These are phyloP conservation scores for Cnidoscolus chayamansa DNA, from an alignment of 441 rosid genomes.

Conservation along the genomic window DNA sequence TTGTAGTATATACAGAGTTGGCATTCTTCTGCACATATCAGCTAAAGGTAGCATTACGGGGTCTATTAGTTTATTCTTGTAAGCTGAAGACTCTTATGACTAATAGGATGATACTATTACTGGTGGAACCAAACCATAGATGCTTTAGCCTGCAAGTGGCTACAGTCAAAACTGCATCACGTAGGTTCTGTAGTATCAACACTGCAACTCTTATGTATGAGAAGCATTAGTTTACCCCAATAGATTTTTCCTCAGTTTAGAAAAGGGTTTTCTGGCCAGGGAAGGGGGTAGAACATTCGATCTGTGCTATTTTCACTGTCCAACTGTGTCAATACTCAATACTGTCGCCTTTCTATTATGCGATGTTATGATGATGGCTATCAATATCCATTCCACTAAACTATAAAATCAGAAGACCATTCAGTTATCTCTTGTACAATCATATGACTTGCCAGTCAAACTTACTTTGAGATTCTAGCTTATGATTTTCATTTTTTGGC, in stretches of 20 bases:
- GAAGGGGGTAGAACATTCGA: background rate
- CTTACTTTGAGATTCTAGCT: background rate
- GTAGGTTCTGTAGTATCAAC: background rate
- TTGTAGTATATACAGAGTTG: background rate
- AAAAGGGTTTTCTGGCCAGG: background rate
- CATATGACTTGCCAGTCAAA: background rate
- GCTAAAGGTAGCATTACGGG: background rate
- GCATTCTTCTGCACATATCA: background rate
- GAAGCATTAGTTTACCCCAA: background rate
- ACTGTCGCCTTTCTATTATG: background rate
- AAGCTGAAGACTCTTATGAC: constrained; percentile 2
- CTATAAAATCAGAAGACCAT: background rate
- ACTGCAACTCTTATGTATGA: background rate
- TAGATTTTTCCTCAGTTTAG: background rate
- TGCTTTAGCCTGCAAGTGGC: background rate
- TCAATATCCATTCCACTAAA: background rate
- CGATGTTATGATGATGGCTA: background rate
- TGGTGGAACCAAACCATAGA: background rate
- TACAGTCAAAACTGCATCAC: background rate
- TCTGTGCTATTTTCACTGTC: background rate
- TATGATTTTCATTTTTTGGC: background rate
- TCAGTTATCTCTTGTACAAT: background rate
- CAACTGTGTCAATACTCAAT: background rate
- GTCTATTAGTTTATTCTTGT: background rate
- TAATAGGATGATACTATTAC: background rate